A percentile compares a stretch with the other conserved stretches of the same genome.
Conservation (phyloP, 495 filamentous ascomycete genomes). For the Daldinia decipiens region DNA sequence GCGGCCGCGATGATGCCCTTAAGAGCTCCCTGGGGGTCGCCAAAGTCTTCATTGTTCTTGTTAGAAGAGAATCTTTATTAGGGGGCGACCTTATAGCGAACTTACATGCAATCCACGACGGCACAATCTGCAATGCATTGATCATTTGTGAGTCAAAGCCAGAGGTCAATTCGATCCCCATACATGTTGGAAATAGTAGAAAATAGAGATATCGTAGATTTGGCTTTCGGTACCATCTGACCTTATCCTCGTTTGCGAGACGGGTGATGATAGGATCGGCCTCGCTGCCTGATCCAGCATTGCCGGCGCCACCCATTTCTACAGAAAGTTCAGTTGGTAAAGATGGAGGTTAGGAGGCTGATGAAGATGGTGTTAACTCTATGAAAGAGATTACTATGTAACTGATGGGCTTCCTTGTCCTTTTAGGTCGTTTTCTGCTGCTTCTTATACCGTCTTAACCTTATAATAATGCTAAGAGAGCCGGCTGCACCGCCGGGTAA, state of each 20-base stretch:
- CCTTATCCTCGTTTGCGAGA: constrained; percentile 60
- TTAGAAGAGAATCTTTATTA: background rate
- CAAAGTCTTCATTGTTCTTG: constrained; percentile 45
- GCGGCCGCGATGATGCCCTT: constrained; percentile 59
- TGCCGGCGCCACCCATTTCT: constrained; percentile 36
- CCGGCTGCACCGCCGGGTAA: constrained; percentile 14
- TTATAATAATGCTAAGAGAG: background rate
- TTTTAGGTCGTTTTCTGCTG: constrained; percentile 10
- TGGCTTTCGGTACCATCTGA: constrained; percentile 69
- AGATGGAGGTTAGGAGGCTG: background rate
- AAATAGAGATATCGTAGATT: constrained; percentile 71
- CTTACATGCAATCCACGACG: constrained; percentile 66
- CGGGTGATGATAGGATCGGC: constrained; percentile 56
- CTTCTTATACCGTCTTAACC: background rate
- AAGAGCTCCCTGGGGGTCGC: constrained; percentile 51
- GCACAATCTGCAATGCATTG: constrained; percentile 70
- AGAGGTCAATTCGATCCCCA: constrained; percentile 75
- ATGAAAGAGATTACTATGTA: background rate
- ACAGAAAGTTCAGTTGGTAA: background rate
- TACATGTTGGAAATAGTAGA: constrained; percentile 69
- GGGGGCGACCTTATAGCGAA: constrained; percentile 6
- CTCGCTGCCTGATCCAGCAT: constrained; percentile 36
- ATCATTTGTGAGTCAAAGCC: constrained; percentile 74
- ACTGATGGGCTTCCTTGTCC: background rate
- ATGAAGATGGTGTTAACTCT: background rate